A percentile compares a stretch with the other conserved stretches of the same genome.
These are phyloP conservation scores for Komagataella ulmi DNA, from an alignment of 805 yeast species.

Conservation along the genomic window DNA sequence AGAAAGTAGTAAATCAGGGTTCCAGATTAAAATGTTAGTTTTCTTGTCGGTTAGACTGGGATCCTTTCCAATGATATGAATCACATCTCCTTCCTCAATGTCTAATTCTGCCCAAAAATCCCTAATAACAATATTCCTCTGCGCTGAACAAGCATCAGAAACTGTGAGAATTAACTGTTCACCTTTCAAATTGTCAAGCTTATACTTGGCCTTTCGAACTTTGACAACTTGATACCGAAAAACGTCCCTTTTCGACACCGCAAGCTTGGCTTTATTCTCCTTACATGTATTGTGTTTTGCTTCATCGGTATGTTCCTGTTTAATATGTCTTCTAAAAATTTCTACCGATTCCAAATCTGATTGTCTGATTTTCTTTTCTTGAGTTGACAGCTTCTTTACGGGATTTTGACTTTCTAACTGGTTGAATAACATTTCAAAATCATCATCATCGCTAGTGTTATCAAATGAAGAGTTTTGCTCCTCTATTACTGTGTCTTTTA, in stretches of 20 bases:
- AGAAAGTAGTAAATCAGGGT: slow-evolving; percentile 73
- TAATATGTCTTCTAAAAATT: not conserved
- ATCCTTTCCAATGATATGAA: slow-evolving; percentile 43
- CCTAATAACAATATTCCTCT: slow-evolving; percentile 35
- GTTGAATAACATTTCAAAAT: slow-evolving; percentile 14
- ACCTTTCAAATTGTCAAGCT: slow-evolving; percentile 14
- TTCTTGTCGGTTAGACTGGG: slow-evolving; percentile 38
- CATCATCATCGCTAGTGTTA: slow-evolving; percentile 5
- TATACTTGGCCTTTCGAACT: slow-evolving; percentile 19
- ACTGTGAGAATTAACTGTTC: slow-evolving; percentile 46
- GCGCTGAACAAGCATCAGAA: slow-evolving; percentile 18
- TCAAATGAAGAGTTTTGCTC: slow-evolving; percentile 10
- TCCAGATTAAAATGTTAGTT: slow-evolving; percentile 55
- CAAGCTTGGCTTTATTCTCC: slow-evolving; percentile 20
- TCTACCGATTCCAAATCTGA: not conserved
- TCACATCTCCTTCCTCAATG: slow-evolving; percentile 36
- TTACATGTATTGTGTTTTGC: not conserved
- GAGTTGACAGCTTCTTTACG: slow-evolving; percentile 1
- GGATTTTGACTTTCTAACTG: slow-evolving; percentile 13
- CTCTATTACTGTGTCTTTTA: slow-evolving; percentile 10
- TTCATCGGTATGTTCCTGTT: not conserved
- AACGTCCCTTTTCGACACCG: slow-evolving; percentile 33
- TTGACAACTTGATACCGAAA: slow-evolving; percentile 30
- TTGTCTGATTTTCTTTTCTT: slow-evolving; percentile 2
- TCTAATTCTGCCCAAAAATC: slow-evolving; percentile 47